Evolutionary conservation across 192 early-diverging fungal species (phyloP), one percentile per base, ranked within the genome.

Genomic region (Linnemannia elongata): DNA sequence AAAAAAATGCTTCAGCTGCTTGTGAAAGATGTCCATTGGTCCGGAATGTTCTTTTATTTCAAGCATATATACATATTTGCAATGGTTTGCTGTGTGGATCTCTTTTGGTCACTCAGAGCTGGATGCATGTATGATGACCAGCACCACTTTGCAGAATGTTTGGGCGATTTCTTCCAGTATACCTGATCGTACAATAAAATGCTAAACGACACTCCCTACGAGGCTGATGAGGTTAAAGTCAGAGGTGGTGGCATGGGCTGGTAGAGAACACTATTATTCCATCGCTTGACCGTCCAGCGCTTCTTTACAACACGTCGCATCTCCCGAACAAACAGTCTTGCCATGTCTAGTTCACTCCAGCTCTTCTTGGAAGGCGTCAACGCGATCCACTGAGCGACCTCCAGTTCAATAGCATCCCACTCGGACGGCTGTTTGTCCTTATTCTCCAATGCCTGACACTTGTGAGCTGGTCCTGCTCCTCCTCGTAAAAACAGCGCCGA

Each of bases 191-290:
- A 5, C 18, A 52, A n/a, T n/a, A n/a, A n/a, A 20, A 17, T 6
- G 20, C 49, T 6, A 52, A 5, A 52, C 18, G 49, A 52, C 15
- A 52, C 4, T 22, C 6, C 49, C 18, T 52, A 22, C 49, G 49
- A 18, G 18, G 4, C 3, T 5, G 49, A 52, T 0, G 24, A 9
- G 33, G 33, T 8, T 8, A 3, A 60, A 27, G 55, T 27, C 22
- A 12, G 30, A 2, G 60, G 27, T 66, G 60, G 12, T 15, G 71
- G 1, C 68, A 47, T 47, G 47, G 55, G 10, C n/a, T 49, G 5
- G 41, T 84, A 84, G 2, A 69, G 33, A 35, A 84, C 82, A 18
- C 38, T 77, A 13, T 41, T n/a, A 4, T 85, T 75, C 83, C 83
- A 85, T 24, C 27, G 24, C 15, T 12, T 39, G 20, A 76, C 38